Conservation (phyloP, 495 filamentous ascomycete genomes). For the Cudoniella acicularis region DNA sequence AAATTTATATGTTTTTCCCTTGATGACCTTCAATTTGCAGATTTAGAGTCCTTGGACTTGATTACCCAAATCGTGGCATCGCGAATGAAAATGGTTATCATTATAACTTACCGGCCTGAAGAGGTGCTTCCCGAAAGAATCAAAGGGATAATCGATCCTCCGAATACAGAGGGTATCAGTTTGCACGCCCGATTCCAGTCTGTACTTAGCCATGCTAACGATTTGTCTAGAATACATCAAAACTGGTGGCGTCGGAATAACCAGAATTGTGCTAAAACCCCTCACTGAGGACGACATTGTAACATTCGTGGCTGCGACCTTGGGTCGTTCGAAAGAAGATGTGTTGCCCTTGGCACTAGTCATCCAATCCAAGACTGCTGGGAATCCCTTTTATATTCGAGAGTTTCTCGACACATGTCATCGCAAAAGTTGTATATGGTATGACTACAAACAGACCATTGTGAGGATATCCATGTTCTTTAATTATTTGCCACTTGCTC, state of each 20-base stretch:
- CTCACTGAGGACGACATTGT: slow-evolving; percentile 72
- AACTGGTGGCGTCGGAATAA: slow-evolving; percentile 38
- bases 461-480: too few relatives aligned
- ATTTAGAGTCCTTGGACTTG: slow-evolving; percentile 78
- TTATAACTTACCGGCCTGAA: slow-evolving; percentile 61
- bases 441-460: slow-evolving; percentile 72
- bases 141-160: slow-evolving; percentile 41
- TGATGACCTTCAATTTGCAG: slow-evolving; percentile 84
- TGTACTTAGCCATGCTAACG: slow-evolving; percentile 13
- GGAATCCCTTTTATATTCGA: slow-evolving; percentile 84
- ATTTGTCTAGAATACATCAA: slow-evolving; percentile 22
- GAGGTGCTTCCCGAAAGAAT: slow-evolving; percentile 45
- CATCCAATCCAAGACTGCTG: slow-evolving; percentile 75
- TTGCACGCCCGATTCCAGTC: slow-evolving; percentile 12
- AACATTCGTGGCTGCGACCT: slow-evolving; percentile 70
- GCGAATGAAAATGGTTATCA: slow-evolving; percentile 72
- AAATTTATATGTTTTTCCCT: slow-evolving; percentile 80
- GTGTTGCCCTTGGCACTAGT: slow-evolving; percentile 63
- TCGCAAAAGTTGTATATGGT: slow-evolving; percentile 82
- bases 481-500: too few relatives aligned
- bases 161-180: slow-evolving; percentile 42
- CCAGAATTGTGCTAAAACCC: slow-evolving; percentile 61
- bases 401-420: slow-evolving; percentile 89
- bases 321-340: slow-evolving; percentile 57
- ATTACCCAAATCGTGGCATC: slow-evolving; percentile 68